Evolutionary conservation across 805 yeast genomes (phyloP).

Genomic region (Torulaspora delbrueckii): DNA sequence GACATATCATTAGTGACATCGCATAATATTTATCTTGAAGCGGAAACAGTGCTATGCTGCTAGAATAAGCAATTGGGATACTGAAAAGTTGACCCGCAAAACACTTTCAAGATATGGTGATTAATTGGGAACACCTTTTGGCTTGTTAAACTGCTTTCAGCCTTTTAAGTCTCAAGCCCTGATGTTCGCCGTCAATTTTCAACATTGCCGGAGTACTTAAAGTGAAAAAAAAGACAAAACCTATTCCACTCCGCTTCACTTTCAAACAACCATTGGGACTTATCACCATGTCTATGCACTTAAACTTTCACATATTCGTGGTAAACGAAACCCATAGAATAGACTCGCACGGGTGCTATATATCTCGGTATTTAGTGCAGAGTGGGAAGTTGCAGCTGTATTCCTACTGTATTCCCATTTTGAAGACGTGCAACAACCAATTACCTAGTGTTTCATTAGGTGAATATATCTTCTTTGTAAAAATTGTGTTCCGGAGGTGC

Average conservation of each 20-base stretch:
- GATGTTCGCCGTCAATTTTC: neutral
- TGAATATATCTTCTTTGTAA: constrained; percentile 33
- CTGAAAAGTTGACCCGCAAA: no score
- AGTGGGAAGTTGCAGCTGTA: constrained; percentile 21
- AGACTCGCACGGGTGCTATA: constrained; percentile 13
- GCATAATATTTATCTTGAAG: no score
- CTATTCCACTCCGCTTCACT: neutral
- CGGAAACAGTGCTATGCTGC: no score
- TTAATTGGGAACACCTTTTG: no score
- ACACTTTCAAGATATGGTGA: no score
- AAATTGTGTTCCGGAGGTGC: constrained; percentile 34
- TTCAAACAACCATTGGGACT: constrained; percentile 30
- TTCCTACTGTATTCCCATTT: constrained; percentile 26
- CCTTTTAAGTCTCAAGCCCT: neutral
- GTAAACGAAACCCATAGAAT: constrained; percentile 56
- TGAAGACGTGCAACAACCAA: constrained; percentile 31
- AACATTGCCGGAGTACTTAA: neutral
- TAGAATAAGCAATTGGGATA: no score
- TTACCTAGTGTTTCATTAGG: constrained; percentile 5
- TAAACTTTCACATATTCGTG: constrained; percentile 36
- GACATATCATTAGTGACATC: no score
- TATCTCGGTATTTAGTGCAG: constrained; percentile 20
- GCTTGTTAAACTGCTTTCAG: neutral
- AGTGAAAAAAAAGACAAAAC: neutral
- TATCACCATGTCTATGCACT: constrained; percentile 46